Conservation (phyloP, 202 grass and related monocot genomes). For the Eragrostis tef region DNA sequence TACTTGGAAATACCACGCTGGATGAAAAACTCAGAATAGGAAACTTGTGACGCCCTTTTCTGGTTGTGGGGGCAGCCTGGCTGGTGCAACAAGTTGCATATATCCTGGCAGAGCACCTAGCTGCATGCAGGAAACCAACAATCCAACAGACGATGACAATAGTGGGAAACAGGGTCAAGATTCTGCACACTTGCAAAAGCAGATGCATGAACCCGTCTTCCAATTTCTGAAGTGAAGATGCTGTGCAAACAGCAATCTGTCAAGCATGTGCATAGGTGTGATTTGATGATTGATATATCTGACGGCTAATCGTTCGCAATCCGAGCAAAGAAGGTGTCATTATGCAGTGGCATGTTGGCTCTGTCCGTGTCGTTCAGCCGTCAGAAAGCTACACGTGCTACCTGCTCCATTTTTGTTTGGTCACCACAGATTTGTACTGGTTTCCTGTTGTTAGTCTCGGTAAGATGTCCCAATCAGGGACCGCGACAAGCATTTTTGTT, state of each 20-base stretch:
- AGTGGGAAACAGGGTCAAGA: neutral
- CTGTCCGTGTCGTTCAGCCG: neutral
- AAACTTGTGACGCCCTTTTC: neutral
- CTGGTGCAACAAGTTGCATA: conserved; percentile 2
- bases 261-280: neutral
- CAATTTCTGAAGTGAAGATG: neutral
- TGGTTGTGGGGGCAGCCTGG: neutral
- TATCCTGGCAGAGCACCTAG: too few relatives aligned
- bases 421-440: neutral
- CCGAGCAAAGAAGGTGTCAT: neutral
- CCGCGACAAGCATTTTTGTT: neutral
- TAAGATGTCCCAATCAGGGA: neutral
- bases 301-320: too few relatives aligned
- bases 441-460: conserved; percentile 4
- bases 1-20: neutral
- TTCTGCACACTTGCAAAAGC: neutral
- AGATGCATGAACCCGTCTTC: neutral
- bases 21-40: neutral
- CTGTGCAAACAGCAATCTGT: neutral
- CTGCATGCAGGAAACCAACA: neutral
- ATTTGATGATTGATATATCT: neutral
- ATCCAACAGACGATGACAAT: neutral
- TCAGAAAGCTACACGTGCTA: neutral
- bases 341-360: neutral
- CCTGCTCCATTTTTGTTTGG: neutral